A percentile compares a stretch with the other conserved stretches of the same genome.
Evolutionary conservation across 1,284 basidiomycete genomes (phyloP).

Genomic region (Moniliophthora roreri): DNA sequence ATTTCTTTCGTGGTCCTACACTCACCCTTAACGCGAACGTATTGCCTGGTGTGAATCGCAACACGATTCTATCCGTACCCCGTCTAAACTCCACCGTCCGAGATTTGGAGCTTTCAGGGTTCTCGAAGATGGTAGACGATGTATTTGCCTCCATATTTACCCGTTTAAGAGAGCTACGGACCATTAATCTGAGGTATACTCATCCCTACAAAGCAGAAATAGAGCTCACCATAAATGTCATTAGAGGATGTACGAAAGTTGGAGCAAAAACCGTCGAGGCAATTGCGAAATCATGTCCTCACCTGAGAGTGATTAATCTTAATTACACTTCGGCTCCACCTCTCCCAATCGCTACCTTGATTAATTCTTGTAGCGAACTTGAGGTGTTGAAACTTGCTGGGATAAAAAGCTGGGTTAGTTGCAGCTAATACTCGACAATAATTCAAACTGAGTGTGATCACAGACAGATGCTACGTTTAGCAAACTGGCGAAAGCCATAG

Average conservation of each 20-base stretch:
- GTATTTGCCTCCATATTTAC: conserved; percentile 49
- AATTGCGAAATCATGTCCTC: conserved; percentile 40
- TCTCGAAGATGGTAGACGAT: conserved; percentile 52
- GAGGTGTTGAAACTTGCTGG: conserved; percentile 64
- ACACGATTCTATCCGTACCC: conserved; percentile 48
- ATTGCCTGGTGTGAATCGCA: conserved; percentile 50
- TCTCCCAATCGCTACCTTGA: conserved; percentile 41
- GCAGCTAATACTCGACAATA: background rate
- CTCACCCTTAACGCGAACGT: conserved; percentile 45
- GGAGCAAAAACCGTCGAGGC: conserved; percentile 47
- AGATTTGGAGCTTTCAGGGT: conserved; percentile 49
- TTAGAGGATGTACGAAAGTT: conserved; percentile 60
- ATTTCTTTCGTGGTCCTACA: conserved; percentile 57
- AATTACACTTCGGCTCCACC: conserved; percentile 61
- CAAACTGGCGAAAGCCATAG: conserved; percentile 39
- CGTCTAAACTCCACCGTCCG: conserved; percentile 38
- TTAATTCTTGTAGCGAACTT: conserved; percentile 41
- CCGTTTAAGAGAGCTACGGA: conserved; percentile 42
- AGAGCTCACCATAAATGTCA: conserved; percentile 4
- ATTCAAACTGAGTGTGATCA: background rate
- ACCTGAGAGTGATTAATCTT: conserved; percentile 51
- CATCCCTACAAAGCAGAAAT: conserved; percentile 1
- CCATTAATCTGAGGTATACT: conserved; percentile 53
- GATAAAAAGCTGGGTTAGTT: conserved; percentile 56
- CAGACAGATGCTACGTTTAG: conserved; percentile 58